phyloP scores from a whole-genome alignment of 2,329 filamentous ascomycete species.

The Fusarium sp. region DNA sequence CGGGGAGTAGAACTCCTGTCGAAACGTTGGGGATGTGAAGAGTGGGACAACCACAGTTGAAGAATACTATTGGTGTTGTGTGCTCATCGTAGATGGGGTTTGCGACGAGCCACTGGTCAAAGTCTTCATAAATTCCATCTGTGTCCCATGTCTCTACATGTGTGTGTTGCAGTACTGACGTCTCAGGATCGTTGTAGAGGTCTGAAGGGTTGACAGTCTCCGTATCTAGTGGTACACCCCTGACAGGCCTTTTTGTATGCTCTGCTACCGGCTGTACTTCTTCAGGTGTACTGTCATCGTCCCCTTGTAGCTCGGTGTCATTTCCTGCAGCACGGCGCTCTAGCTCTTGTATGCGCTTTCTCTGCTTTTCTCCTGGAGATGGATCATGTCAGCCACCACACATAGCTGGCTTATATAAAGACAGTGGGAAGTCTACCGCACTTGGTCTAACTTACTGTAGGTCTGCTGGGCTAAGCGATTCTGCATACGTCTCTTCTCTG shows the following conservation, averaged over 20 bases:
- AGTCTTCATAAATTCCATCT: conserved; percentile 10
- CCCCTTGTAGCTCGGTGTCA: not conserved
- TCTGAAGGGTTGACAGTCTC: conserved; percentile 38
- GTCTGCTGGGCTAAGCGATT: conserved; percentile 64
- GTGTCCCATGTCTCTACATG: conserved; percentile 11
- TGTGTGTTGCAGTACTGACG: conserved; percentile 6
- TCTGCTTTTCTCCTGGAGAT: conserved; percentile 48
- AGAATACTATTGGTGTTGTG: conserved; percentile 28
- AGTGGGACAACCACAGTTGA: conserved; percentile 45
- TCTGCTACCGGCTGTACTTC: not conserved
- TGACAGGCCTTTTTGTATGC: not conserved
- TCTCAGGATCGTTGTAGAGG: conserved; percentile 21
- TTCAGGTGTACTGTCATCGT: not conserved
- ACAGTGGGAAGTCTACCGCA: no score
- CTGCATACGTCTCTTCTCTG: conserved; percentile 46
- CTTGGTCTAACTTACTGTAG: conserved; percentile 53
- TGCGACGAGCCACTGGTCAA: conserved; percentile 37
- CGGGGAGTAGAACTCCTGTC: conserved; percentile 39
- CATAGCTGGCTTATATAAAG: conserved; percentile 7
- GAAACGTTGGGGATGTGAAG: conserved; percentile 43
- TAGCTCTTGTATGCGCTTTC: conserved; percentile 45
- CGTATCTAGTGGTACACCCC: not conserved
- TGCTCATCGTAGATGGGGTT: conserved; percentile 11
- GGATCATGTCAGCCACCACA: conserved; percentile 44
- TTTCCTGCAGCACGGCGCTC: conserved; percentile 40